Conservation (phyloP, 2,329 filamentous ascomycete genomes). For the Fusarium sp. region DNA sequence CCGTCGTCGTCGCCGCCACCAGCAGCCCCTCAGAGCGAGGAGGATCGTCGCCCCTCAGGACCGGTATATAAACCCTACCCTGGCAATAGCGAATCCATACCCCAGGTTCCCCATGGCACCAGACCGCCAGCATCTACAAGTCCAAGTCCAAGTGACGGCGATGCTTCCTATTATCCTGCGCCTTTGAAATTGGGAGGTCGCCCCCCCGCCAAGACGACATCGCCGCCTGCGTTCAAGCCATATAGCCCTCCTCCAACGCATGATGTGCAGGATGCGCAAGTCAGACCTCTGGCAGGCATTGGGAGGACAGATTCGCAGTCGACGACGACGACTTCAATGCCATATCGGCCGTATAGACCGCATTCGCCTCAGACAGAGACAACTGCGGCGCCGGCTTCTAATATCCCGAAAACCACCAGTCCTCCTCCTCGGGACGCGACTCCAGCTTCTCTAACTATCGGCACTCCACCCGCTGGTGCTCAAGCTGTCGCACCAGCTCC, state of each 20-base stretch:
- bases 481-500: background rate
- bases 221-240: constrained; percentile 41
- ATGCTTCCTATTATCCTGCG: constrained; percentile 39
- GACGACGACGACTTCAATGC: constrained; percentile 30
- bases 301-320: constrained; percentile 36
- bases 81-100: constrained; percentile 13
- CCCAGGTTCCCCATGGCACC: constrained; percentile 28
- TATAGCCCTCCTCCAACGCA: constrained; percentile 41
- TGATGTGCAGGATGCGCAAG: constrained; percentile 15
- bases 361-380: constrained; percentile 27
- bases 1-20: background rate
- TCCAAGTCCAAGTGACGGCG: constrained; percentile 16
- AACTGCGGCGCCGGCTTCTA: constrained; percentile 4
- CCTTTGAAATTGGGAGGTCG: constrained; percentile 42
- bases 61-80: constrained; percentile 33
- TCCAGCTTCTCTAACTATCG: background rate
- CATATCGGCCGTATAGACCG: constrained; percentile 46
- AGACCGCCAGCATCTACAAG: constrained; percentile 24
- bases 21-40: background rate
- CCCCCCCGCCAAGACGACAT: constrained; percentile 34
- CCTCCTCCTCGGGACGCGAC: constrained; percentile 16
- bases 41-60: constrained; percentile 17
- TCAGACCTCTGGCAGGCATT: constrained; percentile 13
- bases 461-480: background rate
- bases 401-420: constrained; percentile 10